phyloP scores from a whole-genome alignment of 192 early-diverging fungal species.

The Phycomyces nitens region DNA sequence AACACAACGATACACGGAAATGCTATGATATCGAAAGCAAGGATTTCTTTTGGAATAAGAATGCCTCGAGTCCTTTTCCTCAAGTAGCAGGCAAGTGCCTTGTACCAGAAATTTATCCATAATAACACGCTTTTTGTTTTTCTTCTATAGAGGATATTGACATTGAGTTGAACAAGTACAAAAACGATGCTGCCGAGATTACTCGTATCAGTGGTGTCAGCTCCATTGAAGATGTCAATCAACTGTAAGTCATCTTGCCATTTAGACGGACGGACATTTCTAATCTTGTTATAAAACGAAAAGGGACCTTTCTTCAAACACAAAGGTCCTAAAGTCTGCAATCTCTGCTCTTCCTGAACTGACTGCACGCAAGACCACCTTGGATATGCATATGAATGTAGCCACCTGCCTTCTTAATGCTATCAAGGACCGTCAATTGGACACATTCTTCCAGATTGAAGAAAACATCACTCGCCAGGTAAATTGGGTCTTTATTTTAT shows the following conservation, averaged over 20 bases:
- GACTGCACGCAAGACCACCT: slow-evolving; percentile 85
- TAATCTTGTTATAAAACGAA: background rate
- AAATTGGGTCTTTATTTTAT: slow-evolving; percentile 6
- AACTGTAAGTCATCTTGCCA: slow-evolving; percentile 45
- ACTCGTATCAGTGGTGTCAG: slow-evolving; percentile 80
- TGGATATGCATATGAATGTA: slow-evolving; percentile 99
- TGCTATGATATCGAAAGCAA: slow-evolving; percentile 83
- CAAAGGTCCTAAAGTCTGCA: slow-evolving; percentile 85
- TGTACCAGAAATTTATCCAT: background rate
- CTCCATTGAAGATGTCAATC: slow-evolving; percentile 76
- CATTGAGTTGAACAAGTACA: slow-evolving; percentile 89
- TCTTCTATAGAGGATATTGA: slow-evolving; percentile 86
- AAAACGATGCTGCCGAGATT: slow-evolving; percentile 90
- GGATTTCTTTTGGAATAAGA: slow-evolving; percentile 94
- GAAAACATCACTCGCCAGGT: slow-evolving; percentile 80
- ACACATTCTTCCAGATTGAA: slow-evolving; percentile 92
- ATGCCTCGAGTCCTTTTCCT: slow-evolving; percentile 91
- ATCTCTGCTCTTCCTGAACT: slow-evolving; percentile 93
- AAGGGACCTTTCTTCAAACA: slow-evolving; percentile 77
- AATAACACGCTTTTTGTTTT: background rate
- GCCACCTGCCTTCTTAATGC: slow-evolving; percentile 83
- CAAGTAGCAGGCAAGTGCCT: slow-evolving; percentile 75
- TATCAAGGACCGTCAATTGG: slow-evolving; percentile 92
- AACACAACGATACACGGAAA: slow-evolving; percentile 66
- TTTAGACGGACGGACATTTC: background rate